Evolutionary conservation across 257 asterid species (phyloP).

Genomic region (Perilla frutescens): DNA sequence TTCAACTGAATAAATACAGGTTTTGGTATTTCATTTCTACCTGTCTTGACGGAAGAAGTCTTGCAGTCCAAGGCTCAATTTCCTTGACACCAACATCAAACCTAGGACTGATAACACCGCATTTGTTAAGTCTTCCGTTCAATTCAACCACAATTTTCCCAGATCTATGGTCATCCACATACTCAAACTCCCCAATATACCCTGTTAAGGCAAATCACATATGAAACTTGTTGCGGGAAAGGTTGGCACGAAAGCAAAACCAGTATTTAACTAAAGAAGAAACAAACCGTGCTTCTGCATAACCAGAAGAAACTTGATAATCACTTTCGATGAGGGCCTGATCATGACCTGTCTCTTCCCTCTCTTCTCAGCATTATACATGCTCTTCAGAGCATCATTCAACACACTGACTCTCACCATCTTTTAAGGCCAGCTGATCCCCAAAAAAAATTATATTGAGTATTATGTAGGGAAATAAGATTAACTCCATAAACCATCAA

Average conservation of each 20-base stretch:
- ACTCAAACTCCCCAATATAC: slow-evolving; percentile 25
- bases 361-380: slow-evolving; percentile 27
- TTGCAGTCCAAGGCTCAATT: too few relatives aligned
- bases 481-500: not conserved
- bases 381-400: slow-evolving; percentile 29
- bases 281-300: slow-evolving; percentile 22
- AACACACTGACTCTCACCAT: slow-evolving; percentile 27
- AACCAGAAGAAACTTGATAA: slow-evolving; percentile 19
- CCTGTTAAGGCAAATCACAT: not conserved
- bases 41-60: too few relatives aligned
- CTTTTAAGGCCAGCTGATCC: not conserved
- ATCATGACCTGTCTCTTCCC: slow-evolving; percentile 28
- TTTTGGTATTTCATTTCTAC: not conserved
- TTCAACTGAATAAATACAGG: not conserved
- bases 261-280: not conserved
- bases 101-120: too few relatives aligned
- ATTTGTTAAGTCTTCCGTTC: too few relatives aligned
- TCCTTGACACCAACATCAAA: too few relatives aligned
- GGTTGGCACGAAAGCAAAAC: not conserved
- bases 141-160: too few relatives aligned
- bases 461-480: not conserved
- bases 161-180: slow-evolving; percentile 22
- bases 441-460: not conserved
- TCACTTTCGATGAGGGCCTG: slow-evolving; percentile 27
- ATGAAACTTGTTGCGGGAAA: not conserved